These are phyloP conservation scores for Leptodermis oblonga DNA, from an alignment of 257 asterid species.

Conservation along the genomic window DNA sequence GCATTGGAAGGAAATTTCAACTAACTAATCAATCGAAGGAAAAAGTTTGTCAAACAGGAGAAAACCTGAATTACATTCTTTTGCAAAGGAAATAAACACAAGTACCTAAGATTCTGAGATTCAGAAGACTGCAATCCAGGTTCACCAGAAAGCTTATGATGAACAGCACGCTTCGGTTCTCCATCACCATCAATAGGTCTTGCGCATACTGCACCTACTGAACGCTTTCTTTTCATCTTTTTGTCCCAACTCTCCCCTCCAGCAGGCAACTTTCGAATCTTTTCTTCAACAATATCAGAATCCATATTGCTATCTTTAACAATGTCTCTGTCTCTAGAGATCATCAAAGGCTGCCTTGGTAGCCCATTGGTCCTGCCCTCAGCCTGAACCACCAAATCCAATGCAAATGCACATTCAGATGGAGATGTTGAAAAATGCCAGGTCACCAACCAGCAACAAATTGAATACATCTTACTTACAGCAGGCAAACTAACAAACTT, in stretches of 20 bases:
- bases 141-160: slow-evolving; percentile 62
- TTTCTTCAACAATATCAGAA: slow-evolving; percentile 65
- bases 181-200: slow-evolving; percentile 71
- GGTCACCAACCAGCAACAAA: not conserved
- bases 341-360: slow-evolving; percentile 54
- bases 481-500: not conserved
- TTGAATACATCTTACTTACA: not conserved
- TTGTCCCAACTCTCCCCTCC: slow-evolving; percentile 97
- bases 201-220: slow-evolving; percentile 73
- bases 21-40: not conserved
- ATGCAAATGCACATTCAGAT: not conserved
- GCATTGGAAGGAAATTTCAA: not conserved
- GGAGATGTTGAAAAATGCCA: not conserved
- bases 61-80: not conserved
- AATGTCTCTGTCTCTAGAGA: slow-evolving; percentile 68
- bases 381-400: slow-evolving; percentile 40
- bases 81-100: slow-evolving; percentile 14
- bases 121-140: slow-evolving; percentile 60
- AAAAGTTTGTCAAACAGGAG: not conserved
- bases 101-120: slow-evolving; percentile 70
- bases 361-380: slow-evolving; percentile 64
- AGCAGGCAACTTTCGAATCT: slow-evolving; percentile 75
- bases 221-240: slow-evolving; percentile 93
- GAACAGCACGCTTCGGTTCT: slow-evolving; percentile 60
- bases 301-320: slow-evolving; percentile 54